Percentiles rank a stretch among this genome's conserved stretches.
Conservation (phyloP, 129 eudicot species). For the Tagetes erecta region DNA sequence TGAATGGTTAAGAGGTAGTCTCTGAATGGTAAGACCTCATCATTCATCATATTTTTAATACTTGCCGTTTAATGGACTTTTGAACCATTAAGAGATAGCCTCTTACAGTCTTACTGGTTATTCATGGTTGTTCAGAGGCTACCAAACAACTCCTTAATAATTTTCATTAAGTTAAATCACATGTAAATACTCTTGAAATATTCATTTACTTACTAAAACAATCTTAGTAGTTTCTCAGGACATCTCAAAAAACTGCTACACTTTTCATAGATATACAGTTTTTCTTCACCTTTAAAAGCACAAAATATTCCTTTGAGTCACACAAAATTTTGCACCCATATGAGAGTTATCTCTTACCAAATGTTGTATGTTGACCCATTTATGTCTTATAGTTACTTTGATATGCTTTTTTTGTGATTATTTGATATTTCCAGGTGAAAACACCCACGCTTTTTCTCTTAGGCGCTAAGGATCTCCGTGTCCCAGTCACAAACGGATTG, state of each 20-base stretch:
- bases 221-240: neutral
- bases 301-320: neutral
- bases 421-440: slow-evolving; percentile 66
- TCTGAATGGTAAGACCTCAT: too few species aligned
- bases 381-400: neutral
- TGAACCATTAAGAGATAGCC: too few species aligned
- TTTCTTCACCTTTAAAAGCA: slow-evolving; percentile 4
- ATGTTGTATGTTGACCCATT: neutral
- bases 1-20: too few species aligned
- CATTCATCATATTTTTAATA: too few species aligned
- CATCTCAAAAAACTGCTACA: neutral
- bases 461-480: slow-evolving; percentile 94
- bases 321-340: neutral
- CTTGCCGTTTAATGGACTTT: too few species aligned
- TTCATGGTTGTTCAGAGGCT: too few species aligned
- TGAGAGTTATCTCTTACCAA: neutral
- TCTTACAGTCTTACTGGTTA: too few species aligned
- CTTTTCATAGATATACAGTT: neutral
- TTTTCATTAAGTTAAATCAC: neutral
- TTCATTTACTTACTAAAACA: neutral
- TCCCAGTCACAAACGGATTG: slow-evolving; percentile 79
- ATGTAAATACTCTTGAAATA: neutral
- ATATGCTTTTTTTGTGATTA: neutral
- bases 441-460: slow-evolving; percentile 84
- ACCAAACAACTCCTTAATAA: neutral